phyloP scores from a whole-genome alignment of 768 basidiomycete genomes.

The Tylopilus felleus region DNA sequence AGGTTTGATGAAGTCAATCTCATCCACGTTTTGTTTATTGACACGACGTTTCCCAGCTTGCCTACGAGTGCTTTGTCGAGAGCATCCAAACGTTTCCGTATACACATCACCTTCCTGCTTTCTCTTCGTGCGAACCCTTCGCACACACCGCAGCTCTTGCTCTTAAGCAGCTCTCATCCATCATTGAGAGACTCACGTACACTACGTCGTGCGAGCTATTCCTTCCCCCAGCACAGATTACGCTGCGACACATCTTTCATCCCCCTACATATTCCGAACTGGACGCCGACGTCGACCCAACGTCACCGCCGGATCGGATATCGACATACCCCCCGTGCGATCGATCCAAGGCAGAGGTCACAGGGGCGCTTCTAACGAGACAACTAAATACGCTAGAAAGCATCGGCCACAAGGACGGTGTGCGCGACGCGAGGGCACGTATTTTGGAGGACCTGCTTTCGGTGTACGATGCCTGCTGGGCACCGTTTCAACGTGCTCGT shows the following conservation, averaged over 20 bases:
- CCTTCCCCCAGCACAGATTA: conserved; percentile 46
- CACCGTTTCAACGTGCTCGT: conserved; percentile 60
- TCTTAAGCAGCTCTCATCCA: conserved; percentile 53
- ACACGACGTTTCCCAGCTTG: conserved; percentile 40
- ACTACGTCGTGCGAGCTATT: conserved; percentile 67
- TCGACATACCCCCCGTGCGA: conserved; percentile 17
- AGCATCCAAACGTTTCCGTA: conserved; percentile 57
- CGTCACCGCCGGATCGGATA: not conserved
- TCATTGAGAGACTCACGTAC: conserved; percentile 67
- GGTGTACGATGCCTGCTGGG: conserved; percentile 45
- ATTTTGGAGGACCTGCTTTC: conserved; percentile 49
- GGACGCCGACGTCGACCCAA: not conserved
- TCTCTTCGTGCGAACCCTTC: conserved; percentile 33
- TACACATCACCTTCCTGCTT: conserved; percentile 15
- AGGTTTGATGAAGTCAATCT: conserved; percentile 42
- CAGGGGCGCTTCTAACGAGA: conserved; percentile 57
- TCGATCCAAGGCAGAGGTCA: conserved; percentile 26
- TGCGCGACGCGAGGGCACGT: conserved; percentile 35
- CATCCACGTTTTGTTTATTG: not conserved
- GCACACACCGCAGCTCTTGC: conserved; percentile 34
- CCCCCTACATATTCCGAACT: not conserved
- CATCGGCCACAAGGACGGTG: conserved; percentile 56
- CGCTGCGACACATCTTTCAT: conserved; percentile 32
- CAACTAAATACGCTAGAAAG: conserved; percentile 57
- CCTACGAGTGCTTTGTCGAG: conserved; percentile 53